Conservation (phyloP, 2,329 filamentous ascomycete species). For the Bipolaris gigantea region DNA sequence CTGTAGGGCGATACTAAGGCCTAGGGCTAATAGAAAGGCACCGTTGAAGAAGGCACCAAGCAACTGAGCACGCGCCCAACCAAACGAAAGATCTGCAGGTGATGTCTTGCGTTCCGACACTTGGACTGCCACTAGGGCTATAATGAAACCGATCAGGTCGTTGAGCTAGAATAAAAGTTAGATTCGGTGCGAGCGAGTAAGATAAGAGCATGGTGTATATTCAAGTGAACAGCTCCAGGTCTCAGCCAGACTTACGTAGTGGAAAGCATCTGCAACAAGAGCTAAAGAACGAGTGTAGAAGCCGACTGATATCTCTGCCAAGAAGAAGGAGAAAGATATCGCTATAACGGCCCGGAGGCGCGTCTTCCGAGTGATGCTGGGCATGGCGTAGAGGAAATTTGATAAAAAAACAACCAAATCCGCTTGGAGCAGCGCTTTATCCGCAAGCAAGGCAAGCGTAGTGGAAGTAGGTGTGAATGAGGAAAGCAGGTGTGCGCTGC, state of each 20-base stretch:
- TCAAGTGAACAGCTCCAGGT: background rate
- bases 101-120: conserved; percentile 58
- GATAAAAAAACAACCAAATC: background rate
- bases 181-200: background rate
- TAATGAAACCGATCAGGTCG: conserved; percentile 69
- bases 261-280: conserved; percentile 75
- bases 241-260: conserved; percentile 62
- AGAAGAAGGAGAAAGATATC: conserved; percentile 53
- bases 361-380: conserved; percentile 37
- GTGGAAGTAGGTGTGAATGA: background rate
- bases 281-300: conserved; percentile 73
- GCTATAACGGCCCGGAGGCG: conserved; percentile 47
- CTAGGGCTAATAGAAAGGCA: conserved; percentile 70
- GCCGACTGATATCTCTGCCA: conserved; percentile 60
- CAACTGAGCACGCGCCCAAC: conserved; percentile 75
- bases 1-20: conserved; percentile 72
- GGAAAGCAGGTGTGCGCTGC: background rate
- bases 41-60: conserved; percentile 82
- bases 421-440: background rate
- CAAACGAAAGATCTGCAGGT: conserved; percentile 66
- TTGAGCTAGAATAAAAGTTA: conserved; percentile 58
- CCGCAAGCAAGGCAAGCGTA: background rate
- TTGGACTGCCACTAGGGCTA: conserved; percentile 66
- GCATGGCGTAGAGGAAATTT: conserved; percentile 15
- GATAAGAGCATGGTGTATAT: too few species aligned